These are phyloP conservation scores for Leccinum broughii DNA, from an alignment of 768 basidiomycete genomes.

Conservation along the genomic window DNA sequence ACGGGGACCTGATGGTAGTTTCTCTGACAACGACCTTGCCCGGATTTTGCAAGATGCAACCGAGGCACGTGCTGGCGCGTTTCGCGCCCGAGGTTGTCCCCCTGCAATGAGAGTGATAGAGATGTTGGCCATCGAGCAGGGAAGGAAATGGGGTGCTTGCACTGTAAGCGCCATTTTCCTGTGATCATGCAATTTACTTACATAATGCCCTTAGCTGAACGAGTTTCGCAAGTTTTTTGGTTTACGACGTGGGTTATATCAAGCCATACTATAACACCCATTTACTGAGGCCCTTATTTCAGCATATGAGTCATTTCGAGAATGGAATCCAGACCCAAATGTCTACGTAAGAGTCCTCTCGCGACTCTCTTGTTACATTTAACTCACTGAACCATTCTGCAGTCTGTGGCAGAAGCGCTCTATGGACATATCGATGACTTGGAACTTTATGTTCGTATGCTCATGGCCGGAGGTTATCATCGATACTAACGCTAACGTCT, in stretches of 20 bases:
- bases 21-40: constrained; percentile 64
- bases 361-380: constrained; percentile 15
- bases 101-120: constrained; percentile 66
- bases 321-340: constrained; percentile 67
- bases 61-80: constrained; percentile 57
- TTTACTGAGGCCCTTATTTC: constrained; percentile 17
- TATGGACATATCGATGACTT: constrained; percentile 77
- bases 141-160: constrained; percentile 69
- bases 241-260: constrained; percentile 50
- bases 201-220: constrained; percentile 46
- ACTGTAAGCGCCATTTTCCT: constrained; percentile 44
- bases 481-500: neutral
- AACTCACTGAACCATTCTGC: constrained; percentile 1
- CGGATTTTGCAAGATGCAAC: constrained; percentile 63
- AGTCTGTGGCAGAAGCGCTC: constrained; percentile 63
- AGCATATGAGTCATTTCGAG: constrained; percentile 65
- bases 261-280: neutral
- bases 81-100: constrained; percentile 66
- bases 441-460: constrained; percentile 65
- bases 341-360: constrained; percentile 44
- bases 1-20: constrained; percentile 51
- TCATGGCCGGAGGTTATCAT: neutral
- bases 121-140: constrained; percentile 65
- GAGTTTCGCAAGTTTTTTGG: constrained; percentile 74
- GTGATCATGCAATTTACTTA: neutral